Base-by-base conservation (phyloP, 1,284 basidiomycete genomes). In the Hortiboletus rubellus region DNA sequence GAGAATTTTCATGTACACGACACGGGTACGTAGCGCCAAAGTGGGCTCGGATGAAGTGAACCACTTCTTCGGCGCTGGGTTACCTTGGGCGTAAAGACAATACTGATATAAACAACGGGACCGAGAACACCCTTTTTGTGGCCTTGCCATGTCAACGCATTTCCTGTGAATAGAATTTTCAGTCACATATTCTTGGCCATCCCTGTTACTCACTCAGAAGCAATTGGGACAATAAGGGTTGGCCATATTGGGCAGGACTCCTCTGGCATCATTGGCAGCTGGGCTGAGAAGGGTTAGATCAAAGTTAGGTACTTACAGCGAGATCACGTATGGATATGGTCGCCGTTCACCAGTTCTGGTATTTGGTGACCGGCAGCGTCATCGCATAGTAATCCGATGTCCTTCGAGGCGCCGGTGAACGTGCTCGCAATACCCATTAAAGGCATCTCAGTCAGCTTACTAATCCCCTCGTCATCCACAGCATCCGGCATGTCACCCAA, bases 141-240 rank as follows among this genome's bases (percentile, higher is more conserved):
- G 67, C 67, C 76, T 72, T 79, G 75, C 73, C 82, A 84, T 85
- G 83, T 84, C 83, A 84, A 85, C 83, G 72, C 65, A 67, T 70
- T 74, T 73, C 52, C 63, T 68, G 69, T 59, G 69, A 71, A 70
- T 50, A 44, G 30, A 59, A 51, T 33, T 33, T 52, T 45, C 66
- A 69, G 66, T 70, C 75, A 71, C 66, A 59, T 64, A 57, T 36
- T 46, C 27, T 46, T 50, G 54, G 55, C 17, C 41, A 14, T 42
- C 47, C 46, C 37, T 49, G 51, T 67, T 65, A 68, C 61, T 60
- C 69, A 70, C 67, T 44, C 30, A 55, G 59, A 60, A 68, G 62
- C 36, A 14, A 18, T 12, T 34, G 34, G 44, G 56, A 70, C 72
- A 70, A 70, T 74, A 70, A 67, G 51, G 55, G 14, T 52, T n/a